Base-by-base conservation (phyloP, 1,284 basidiomycete species). In the Apiotrichum laibachii region DNA sequence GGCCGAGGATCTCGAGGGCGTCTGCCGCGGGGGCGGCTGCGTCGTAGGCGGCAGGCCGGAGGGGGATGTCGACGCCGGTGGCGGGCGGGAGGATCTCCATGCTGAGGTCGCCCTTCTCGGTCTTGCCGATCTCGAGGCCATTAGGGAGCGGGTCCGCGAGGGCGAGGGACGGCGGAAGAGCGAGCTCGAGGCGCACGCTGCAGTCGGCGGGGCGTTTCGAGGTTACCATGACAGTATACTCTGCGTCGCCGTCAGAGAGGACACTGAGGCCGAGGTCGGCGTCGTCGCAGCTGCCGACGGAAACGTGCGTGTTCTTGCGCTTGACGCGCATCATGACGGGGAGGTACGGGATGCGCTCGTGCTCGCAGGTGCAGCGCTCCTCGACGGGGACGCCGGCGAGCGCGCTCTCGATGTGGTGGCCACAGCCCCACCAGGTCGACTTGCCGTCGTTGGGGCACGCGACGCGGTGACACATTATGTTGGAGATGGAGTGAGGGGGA, bases 321-420 rank as follows among this genome's bases (percentile, higher is more conserved):
- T 58, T 55, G 31, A 73, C 70, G 59, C 77, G 73, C 55, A 67
- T 68, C 57, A 78, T 65, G 34, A 66, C 63, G 6, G 73, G 73
- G 60, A 63, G 62, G 53, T 65, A 67, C 9, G 67, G 62, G 18
- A 71, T 64, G 9, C 71, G 73, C 40, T 68, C 69, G 60, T 78
- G 76, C 40, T 67, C 65, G 60, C 76, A 78, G 22, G 65, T 51
- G 60, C 76, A 78, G 55, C 73, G 57, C 34, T 73, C 66, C 7
- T 56, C 57, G 44, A 64, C 55, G 22, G 70, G 65, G 1, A 77
- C 71, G 33, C 67, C 72, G 12, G 65, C 70, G 19, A 77, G 66
- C 33, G 72, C 69, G 71, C 9, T 15, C 35, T 50, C 49, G 10
- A 50, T 40, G 49, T 50, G 49, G 11, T 40, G 35, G 13, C 49